These are phyloP conservation scores for Globisporangium rhizosaccharum DNA, from an alignment of 352 stramenopile species.

Conservation along the genomic window DNA sequence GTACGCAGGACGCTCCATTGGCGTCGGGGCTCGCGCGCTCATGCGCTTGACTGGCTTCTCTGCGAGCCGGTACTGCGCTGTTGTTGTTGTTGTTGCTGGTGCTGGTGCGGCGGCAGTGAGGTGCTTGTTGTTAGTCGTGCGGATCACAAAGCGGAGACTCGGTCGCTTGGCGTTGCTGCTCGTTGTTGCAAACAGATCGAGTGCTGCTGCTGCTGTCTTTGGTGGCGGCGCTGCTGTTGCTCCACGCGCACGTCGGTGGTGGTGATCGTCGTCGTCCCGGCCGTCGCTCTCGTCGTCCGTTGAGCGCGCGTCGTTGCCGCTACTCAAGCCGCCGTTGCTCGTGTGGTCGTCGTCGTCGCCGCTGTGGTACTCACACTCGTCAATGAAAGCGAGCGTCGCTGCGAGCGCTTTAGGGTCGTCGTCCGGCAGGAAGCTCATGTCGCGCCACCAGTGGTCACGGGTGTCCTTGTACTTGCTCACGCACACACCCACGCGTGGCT, in stretches of 20 bases:
- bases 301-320: background rate
- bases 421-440: constrained; percentile 10
- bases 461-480: no score
- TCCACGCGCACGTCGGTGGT: background rate
- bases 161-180: background rate
- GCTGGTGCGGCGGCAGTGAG: background rate
- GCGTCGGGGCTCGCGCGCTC: background rate
- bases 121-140: constrained; percentile 5
- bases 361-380: constrained; percentile 20
- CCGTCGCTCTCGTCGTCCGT: background rate
- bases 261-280: background rate
- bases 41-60: background rate
- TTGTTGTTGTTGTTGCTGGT: background rate
- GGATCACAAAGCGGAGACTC: constrained; percentile 8
- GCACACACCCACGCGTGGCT: background rate
- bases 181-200: background rate
- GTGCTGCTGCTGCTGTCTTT: background rate
- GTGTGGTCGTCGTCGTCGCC: constrained; percentile 17
- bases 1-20: background rate
- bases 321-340: background rate
- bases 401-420: constrained; percentile 5
- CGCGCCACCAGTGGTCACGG: background rate
- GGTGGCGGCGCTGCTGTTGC: background rate
- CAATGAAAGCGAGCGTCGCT: constrained; percentile 9
- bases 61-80: background rate